Percentiles rank a stretch among this genome's conserved stretches.
These are phyloP conservation scores for Cryptococcus sp. DNA, from an alignment of 1,284 basidiomycete genomes.

Conservation along the genomic window DNA sequence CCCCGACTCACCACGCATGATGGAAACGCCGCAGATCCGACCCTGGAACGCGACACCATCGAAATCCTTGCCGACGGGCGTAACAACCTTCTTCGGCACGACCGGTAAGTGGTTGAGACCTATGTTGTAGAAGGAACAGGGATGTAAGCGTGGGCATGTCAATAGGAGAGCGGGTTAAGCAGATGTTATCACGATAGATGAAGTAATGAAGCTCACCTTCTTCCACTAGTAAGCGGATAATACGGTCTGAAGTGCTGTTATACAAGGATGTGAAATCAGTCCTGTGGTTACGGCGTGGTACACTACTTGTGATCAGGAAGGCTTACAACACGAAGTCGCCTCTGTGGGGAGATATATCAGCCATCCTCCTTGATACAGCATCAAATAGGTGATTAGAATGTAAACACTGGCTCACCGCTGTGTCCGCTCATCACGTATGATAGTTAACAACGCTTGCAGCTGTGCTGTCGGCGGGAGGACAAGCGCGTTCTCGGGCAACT, in stretches of 20 bases:
- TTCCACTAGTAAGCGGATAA: slow-evolving; percentile 63
- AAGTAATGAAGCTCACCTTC: slow-evolving; percentile 54
- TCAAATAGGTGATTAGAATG: neutral
- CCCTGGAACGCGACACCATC: slow-evolving; percentile 89
- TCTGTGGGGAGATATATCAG: slow-evolving; percentile 52
- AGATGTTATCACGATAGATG: neutral
- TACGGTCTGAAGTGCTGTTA: slow-evolving; percentile 63
- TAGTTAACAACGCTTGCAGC: slow-evolving; percentile 92
- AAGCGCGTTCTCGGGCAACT: slow-evolving; percentile 46
- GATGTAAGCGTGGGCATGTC: too few relatives aligned
- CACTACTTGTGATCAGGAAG: neutral
- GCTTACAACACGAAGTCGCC: slow-evolving; percentile 92
- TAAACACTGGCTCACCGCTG: slow-evolving; percentile 48
- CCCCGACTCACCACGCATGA: slow-evolving; percentile 62
- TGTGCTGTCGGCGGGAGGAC: slow-evolving; percentile 67
- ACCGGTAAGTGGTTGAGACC: slow-evolving; percentile 97
- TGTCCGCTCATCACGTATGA: slow-evolving; percentile 85
- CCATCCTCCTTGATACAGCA: neutral
- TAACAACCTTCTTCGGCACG: slow-evolving; percentile 67
- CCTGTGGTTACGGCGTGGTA: too few relatives aligned
- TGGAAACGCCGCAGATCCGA: slow-evolving; percentile 91
- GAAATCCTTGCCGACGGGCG: slow-evolving; percentile 70
- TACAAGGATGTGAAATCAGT: neutral
- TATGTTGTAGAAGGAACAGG: slow-evolving; percentile 38
- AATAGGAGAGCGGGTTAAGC: too few relatives aligned